Base-by-base conservation (phyloP, 208 protist species). In the Novymonas esmeraldas region DNA sequence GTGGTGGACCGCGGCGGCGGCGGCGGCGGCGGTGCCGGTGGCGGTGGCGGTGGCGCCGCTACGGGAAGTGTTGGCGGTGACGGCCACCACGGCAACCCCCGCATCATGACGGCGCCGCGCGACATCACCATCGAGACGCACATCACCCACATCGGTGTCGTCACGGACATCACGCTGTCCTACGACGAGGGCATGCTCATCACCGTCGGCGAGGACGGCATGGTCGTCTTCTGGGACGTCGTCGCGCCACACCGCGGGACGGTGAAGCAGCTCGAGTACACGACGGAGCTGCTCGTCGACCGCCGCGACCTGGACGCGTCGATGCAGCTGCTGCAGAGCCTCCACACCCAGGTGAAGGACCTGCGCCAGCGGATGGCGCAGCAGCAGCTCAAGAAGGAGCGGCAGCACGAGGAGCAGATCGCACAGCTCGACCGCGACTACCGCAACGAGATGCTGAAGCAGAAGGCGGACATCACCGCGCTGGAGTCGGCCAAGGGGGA, bases 211-310 rank as follows among this genome's bases (percentile, higher is more conserved):
- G 96, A 98, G 26, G 97, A 99, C 70, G 94, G 97, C 38, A 79
- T 85, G 31, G 79, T 98, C 18, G 87, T 94, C 38, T 89, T 97
- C 61, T 97, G 90, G 84, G 89, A 96, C 58, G 82, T 98, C 26
- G 79, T 94, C 1, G 95, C 95, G 11, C 93, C 94, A 42, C 95
- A 98, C 54, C 90, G 94, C 38, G 79, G 79, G 18, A 54, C 77
- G 6, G 75, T 80, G 5, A 79, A 78, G 59, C 92, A 97, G 76
- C 56, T 94, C 39, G 85, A 92, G 56, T 98, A 88, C 78, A 89
- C 91, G 16, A 96, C 95, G 41, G 95, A 99, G 78, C 80, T 99
- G 34, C 87, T 99, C 11, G 93, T 99, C 51, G 94, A 98, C 39
- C 90, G 90, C 57, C 73, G 71, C 38, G 96, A 98, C 61, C 84